Evolutionary conservation across 306 rosid species (phyloP), one percentile per base, ranked within the genome.

Genomic region (Sesbania bispinosa): DNA sequence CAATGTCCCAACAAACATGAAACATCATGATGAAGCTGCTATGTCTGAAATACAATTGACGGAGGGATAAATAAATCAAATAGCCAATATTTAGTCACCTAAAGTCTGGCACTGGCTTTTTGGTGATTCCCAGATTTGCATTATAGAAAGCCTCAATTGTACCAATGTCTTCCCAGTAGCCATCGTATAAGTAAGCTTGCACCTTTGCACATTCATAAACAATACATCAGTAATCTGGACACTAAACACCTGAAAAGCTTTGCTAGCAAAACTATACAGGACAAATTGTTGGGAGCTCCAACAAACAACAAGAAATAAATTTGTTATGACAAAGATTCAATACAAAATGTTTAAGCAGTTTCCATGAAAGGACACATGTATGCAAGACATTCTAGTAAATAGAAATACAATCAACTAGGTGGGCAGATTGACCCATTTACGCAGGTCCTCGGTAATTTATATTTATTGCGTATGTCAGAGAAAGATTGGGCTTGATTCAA

Each of bases 71-170:
- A 11, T 15, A 14, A 19, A 61, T 26, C 9, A 69, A 85, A 20
- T 26, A 33, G 55, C 41, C 14, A 39, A 39, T 41, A 74, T 45
- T 15, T n/a, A 58, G 54, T 45, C 57, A 94, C 98, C 98, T 94
- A 81, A 94, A 94, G 75, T 94, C 98, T 42, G 98, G 98, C n/a
- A n/a, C n/a, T n/a, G n/a, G n/a, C n/a, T n/a, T n/a, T n/a, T n/a
- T n/a, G n/a, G n/a, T n/a, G n/a, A n/a, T n/a, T n/a, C n/a, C n/a
- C n/a, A n/a, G n/a, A n/a, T n/a, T n/a, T n/a, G n/a, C n/a, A n/a
- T n/a, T n/a, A n/a, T n/a, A n/a, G n/a, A n/a, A n/a, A n/a, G n/a
- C n/a, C n/a, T n/a, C n/a, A n/a, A n/a, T n/a, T n/a, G n/a, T n/a
- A n/a, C n/a, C n/a, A n/a, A n/a, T n/a, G n/a, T n/a, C n/a, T n/a